Conservation (phyloP, 1,284 basidiomycete species). For the Naganishia albida region DNA sequence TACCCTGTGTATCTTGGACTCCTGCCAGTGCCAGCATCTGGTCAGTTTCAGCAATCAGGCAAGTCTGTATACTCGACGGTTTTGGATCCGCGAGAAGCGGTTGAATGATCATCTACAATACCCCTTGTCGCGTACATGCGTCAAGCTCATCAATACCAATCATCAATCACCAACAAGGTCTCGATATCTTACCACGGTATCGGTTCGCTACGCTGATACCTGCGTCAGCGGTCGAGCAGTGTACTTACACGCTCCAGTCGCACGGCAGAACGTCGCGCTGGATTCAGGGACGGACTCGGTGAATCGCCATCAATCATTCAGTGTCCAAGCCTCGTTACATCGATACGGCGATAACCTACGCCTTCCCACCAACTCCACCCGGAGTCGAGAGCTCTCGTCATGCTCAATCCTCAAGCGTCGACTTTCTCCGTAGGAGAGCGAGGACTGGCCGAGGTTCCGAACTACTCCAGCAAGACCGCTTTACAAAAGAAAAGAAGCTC, state of each 20-base stretch:
- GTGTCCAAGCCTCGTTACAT: background rate
- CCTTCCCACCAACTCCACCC: background rate
- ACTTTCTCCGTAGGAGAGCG: constrained; percentile 5
- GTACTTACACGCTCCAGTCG: no score
- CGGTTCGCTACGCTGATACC: no score
- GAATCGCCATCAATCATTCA: background rate
- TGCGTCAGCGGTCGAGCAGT: no score
- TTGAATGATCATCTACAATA: constrained; percentile 16
- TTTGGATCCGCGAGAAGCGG: constrained; percentile 26
- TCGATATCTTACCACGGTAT: no score
- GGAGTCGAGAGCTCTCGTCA: background rate
- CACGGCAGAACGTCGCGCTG: no score
- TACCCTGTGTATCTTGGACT: no score
- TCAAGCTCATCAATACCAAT: background rate
- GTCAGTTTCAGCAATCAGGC: background rate
- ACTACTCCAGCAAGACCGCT: background rate
- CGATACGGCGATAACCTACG: background rate
- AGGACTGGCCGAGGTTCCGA: background rate
- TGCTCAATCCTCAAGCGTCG: constrained; percentile 22
- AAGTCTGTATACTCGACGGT: background rate
- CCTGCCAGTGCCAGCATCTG: no score
- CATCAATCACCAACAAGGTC: no score
- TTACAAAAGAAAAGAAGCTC: background rate
- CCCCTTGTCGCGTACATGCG: background rate
- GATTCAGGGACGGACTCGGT: no score